phyloP scores from a whole-genome alignment of 1,139 yeast genomes.

The Hansenula anomala region DNA sequence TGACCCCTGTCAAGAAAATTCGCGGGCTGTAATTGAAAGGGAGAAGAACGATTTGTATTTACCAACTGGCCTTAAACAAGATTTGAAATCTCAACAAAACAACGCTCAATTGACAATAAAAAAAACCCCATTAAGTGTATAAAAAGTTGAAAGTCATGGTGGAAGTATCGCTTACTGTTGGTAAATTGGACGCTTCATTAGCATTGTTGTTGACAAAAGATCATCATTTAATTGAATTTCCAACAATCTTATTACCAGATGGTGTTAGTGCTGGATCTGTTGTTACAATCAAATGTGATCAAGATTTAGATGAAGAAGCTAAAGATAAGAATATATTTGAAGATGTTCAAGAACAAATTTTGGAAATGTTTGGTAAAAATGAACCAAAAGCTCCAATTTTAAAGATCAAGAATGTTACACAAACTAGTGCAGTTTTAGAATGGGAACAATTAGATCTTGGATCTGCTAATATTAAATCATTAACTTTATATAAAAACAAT shows the following conservation, averaged over 20 bases:
- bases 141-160: no score
- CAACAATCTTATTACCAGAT: conserved; percentile 85
- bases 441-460: conserved; percentile 90
- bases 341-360: conserved; percentile 67
- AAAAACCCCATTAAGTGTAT: no score
- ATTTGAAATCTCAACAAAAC: no score
- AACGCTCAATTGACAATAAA: no score
- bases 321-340: conserved; percentile 57
- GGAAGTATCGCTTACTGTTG: conserved; percentile 83
- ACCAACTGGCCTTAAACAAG: neutral
- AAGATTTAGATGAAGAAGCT: conserved; percentile 66
- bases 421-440: conserved; percentile 89
- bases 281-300: conserved; percentile 78
- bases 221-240: conserved; percentile 94
- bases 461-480: conserved; percentile 71
- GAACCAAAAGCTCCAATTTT: conserved; percentile 74
- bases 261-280: conserved; percentile 95
- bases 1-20: neutral
- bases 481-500: conserved; percentile 76
- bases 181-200: conserved; percentile 91
- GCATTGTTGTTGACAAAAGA: conserved; percentile 87
- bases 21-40: conserved; percentile 1
- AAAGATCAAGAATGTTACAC: conserved; percentile 74
- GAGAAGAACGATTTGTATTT: neutral
- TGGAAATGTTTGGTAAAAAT: conserved; percentile 65